phyloP scores from a whole-genome alignment of 257 asterid genomes.

The Gardenia jasminoides region DNA sequence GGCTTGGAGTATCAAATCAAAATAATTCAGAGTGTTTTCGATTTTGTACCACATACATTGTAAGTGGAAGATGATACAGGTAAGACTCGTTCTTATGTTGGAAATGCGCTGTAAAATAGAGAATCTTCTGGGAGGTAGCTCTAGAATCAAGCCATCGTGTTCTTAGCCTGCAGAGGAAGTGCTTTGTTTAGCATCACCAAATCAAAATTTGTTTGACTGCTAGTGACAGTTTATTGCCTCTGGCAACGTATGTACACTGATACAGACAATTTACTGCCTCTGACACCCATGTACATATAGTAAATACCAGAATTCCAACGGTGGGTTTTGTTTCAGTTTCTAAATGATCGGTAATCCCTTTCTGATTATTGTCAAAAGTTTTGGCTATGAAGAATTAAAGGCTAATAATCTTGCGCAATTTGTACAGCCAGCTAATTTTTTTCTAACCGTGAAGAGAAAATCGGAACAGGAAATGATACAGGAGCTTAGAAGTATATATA shows the following conservation, averaged over 20 bases:
- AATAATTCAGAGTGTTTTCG: neutral
- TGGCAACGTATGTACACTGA: too few relatives aligned
- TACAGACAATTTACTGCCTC: neutral
- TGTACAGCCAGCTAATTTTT: too few relatives aligned
- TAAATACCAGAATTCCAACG: neutral
- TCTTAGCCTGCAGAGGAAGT: neutral
- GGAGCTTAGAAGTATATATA: too few relatives aligned
- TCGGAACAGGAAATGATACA: too few relatives aligned
- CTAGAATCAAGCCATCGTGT: neutral
- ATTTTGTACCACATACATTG: constrained; percentile 15
- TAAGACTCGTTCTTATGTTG: constrained; percentile 20
- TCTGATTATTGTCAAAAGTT: too few relatives aligned
- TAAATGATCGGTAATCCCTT: neutral
- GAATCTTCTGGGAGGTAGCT: constrained; percentile 27
- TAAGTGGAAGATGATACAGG: neutral
- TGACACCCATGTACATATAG: neutral
- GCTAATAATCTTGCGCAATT: too few relatives aligned
- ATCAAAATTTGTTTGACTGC: neutral
- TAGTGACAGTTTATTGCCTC: neutral
- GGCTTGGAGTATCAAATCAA: constrained; percentile 10
- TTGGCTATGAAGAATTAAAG: too few relatives aligned
- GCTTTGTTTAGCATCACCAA: neutral
- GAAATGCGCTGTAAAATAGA: constrained; percentile 17
- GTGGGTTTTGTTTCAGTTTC: neutral
- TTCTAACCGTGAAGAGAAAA: too few relatives aligned